These are phyloP conservation scores for Apiospora marii DNA, from an alignment of 2,329 filamentous ascomycete genomes.

Conservation along the genomic window DNA sequence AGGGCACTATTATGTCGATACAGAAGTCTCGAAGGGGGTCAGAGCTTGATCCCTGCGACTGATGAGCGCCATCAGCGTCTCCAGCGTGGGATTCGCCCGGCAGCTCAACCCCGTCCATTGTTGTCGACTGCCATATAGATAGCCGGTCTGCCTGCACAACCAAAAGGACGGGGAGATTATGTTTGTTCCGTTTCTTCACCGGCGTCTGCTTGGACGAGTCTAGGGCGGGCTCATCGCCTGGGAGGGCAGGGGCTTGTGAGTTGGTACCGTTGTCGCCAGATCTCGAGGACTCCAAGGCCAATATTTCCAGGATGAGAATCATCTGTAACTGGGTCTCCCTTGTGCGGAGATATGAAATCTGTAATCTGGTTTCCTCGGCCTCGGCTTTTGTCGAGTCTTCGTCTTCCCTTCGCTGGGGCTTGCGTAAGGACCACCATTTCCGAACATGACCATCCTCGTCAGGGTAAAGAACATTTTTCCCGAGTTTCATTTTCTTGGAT, in stretches of 20 bases:
- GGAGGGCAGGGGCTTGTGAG: conserved; percentile 54
- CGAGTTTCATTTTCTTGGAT: conserved; percentile 70
- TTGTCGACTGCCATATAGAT: conserved; percentile 84
- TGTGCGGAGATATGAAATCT: conserved; percentile 71
- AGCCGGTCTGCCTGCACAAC: conserved; percentile 80
- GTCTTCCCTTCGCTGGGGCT: conserved; percentile 56
- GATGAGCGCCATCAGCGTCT: conserved; percentile 43
- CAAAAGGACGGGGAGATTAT: conserved; percentile 70
- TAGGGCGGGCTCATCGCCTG: conserved; percentile 41
- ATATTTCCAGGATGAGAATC: conserved; percentile 79
- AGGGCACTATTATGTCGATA: conserved; percentile 80
- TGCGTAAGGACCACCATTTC: conserved; percentile 73
- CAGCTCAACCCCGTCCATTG: conserved; percentile 63
- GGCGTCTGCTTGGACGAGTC: conserved; percentile 43
- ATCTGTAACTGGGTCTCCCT: conserved; percentile 84
- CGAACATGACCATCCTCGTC: conserved; percentile 70
- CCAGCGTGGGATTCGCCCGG: conserved; percentile 57
- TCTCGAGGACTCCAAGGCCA: conserved; percentile 70
- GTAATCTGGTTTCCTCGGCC: conserved; percentile 64
- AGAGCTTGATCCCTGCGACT: conserved; percentile 50
- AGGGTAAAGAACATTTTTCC: conserved; percentile 73
- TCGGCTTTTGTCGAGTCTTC: conserved; percentile 54
- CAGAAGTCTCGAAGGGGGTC: conserved; percentile 81
- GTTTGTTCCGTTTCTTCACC: conserved; percentile 65
- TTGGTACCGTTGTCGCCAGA: conserved; percentile 51